Evolutionary conservation across 352 stramenopile genomes (phyloP), one percentile per base, ranked within the genome.

Genomic region (Globisporangium paddicum): DNA sequence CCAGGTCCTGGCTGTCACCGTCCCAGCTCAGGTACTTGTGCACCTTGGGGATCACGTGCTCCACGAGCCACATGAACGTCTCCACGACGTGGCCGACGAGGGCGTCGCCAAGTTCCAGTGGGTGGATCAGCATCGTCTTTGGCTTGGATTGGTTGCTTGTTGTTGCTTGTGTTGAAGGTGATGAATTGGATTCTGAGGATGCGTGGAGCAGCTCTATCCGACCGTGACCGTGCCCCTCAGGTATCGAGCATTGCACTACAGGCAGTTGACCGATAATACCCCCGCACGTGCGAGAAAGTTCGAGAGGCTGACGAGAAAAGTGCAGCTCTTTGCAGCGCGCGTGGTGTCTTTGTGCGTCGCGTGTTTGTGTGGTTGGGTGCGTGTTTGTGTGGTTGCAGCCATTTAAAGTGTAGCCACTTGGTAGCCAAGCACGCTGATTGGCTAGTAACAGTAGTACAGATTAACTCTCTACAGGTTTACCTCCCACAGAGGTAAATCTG

Each of bases 21-120:
- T 84, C 75, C 75, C 75, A 84, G 51, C 65, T 79, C 37, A 84
- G 46, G 60, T 74, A 68, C 48, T 68, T 75, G 72, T 75, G 71
- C 32, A 82, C 64, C 14, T 63, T 61, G 0, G 75, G 75, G 51
- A 82, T 69, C 49, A 76, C 66, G 60, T 79, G 67, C 42, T 79
- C 75, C 48, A 71, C 62, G 35, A 78, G 8, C 35, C 35, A 40
- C 35, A 40, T 40, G 35, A 40, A 40, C 35, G 35, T 40, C 35
- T 40, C 35, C 35, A 40, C 35, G 35, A 40, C 1, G 35, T 40
- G 35, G 35, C 35, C 35, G 2, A 40, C 35, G 35, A 40, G 35
- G 35, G 35, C 35, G 35, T 40, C 35, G 35, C 35, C 35, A 13
- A 40, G 11, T 40, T 40, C 35, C 35, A 40, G 35, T 40, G 35